Evolutionary conservation across 441 rosid species (phyloP).

Genomic region (Metrosideros polymorpha): DNA sequence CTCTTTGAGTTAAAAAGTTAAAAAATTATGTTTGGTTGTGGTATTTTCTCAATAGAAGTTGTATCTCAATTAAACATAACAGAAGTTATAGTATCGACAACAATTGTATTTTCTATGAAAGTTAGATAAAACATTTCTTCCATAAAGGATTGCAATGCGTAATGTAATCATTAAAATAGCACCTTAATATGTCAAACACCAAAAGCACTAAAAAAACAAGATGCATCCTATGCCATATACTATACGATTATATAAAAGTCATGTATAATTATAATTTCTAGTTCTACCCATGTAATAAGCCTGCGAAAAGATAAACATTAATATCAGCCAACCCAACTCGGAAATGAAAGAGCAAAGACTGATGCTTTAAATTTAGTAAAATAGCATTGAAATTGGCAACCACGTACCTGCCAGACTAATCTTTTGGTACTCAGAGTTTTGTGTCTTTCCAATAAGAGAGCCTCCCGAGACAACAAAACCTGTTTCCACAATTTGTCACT

Average conservation of each 20-base stretch:
- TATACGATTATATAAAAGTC: neutral
- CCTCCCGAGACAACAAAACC: conserved; percentile 53
- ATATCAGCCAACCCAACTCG: neutral
- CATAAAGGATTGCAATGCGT: neutral
- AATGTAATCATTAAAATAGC: neutral
- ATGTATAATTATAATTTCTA: neutral
- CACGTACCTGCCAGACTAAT: conserved; percentile 42
- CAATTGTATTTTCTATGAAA: neutral
- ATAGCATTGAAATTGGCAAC: neutral
- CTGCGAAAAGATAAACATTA: neutral
- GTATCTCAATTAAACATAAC: neutral
- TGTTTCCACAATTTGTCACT: conserved; percentile 66
- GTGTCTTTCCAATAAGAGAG: conserved; percentile 23
- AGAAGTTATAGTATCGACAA: neutral
- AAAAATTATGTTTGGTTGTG: neutral
- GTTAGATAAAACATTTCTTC: neutral
- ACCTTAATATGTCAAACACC: neutral
- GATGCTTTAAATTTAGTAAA: neutral
- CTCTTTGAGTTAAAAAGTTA: neutral
- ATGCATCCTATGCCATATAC: neutral
- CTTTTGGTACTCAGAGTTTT: conserved; percentile 20
- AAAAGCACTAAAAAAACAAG: neutral
- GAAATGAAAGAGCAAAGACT: neutral
- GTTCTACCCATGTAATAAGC: neutral
- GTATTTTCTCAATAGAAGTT: neutral